Base-by-base conservation (phyloP, 2,329 filamentous ascomycete genomes). In the Colletotrichum sp. region DNA sequence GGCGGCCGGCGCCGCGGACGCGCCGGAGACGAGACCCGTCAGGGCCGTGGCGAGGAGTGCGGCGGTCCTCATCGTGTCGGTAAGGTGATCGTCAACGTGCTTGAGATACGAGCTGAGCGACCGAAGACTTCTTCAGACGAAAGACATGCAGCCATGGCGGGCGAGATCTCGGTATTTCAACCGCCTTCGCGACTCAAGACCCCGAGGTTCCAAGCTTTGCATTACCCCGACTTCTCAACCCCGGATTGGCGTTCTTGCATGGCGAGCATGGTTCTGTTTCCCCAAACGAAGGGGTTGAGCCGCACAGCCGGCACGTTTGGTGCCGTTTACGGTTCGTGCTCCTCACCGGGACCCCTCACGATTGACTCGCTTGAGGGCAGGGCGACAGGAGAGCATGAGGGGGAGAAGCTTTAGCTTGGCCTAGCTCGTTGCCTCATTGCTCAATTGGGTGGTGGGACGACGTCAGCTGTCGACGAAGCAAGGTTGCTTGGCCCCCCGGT, bases 381-480 rank as follows among this genome's bases (percentile, higher is more conserved):
- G 21, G 26, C 24, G 26, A 59, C 26, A 26, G 55, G 55, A 28
- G 43, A 48, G 43, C 43, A 43, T 9, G 32, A 26, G 34, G 61
- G 60, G 61, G 30, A 39, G 21, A 26, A n/a, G 21, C n/a, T 24
- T 16, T 13, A 26, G 61, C 18, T 32, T 18, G 12, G 21, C 16
- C 32, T 24, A 26, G n/a, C 30, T 26, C 32, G 18, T 64, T 39
- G 24, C 34, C 43, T 61, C 30, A 61, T 57, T 36, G 67, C 34
- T 60, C 36, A 39, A 59, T 28, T 30, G 39, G 43, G 52, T 30
- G 59, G 18, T 24, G 13, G 55, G 34, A n/a, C 15, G 39, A 59
- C 30, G 63, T 72, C 61, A 65, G 48, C 24, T 67, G 69, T 68
- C 64, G 32, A 68, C 52, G 67, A 36, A 64, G 63, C 73, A 75